Percentiles rank a stretch among this genome's conserved stretches.
Evolutionary conservation across 805 yeast genomes (phyloP).

Genomic region (Starmerella bombicola): DNA sequence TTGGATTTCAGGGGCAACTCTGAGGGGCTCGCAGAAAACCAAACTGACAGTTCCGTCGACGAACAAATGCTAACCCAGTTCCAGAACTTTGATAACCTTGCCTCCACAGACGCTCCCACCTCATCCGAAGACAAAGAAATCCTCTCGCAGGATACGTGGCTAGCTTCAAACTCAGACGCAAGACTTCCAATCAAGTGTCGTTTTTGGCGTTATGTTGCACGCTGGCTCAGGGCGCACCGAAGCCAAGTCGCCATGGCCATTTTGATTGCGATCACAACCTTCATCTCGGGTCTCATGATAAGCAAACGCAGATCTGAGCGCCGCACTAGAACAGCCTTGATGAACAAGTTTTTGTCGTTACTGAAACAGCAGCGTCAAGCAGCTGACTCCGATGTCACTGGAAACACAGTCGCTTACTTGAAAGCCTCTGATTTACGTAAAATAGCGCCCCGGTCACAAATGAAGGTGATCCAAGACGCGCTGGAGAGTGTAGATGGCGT

Average conservation of each 20-base stretch:
- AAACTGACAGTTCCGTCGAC: not conserved
- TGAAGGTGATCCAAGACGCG: slow-evolving; percentile 44
- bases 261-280: not conserved
- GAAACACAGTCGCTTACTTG: slow-evolving; percentile 14
- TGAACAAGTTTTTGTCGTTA: slow-evolving; percentile 7
- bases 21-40: not conserved
- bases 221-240: slow-evolving; percentile 16
- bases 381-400: slow-evolving; percentile 18
- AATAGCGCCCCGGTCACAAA: slow-evolving; percentile 28
- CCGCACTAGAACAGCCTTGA: slow-evolving; percentile 6
- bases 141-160: slow-evolving; percentile 5
- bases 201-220: slow-evolving; percentile 6
- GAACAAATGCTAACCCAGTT: slow-evolving; percentile 8
- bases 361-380: slow-evolving; percentile 14
- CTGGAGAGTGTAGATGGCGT: slow-evolving; percentile 60
- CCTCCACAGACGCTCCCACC: slow-evolving; percentile 11
- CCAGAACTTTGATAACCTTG: slow-evolving; percentile 4
- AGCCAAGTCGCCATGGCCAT: not conserved
- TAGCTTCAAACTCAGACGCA: slow-evolving; percentile 17
- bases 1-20: not conserved
- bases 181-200: slow-evolving; percentile 17
- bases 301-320: slow-evolving; percentile 1
- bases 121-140: slow-evolving; percentile 2
- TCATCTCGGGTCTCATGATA: not conserved
- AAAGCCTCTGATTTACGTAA: slow-evolving; percentile 13